Base-by-base conservation (phyloP, 306 rosid genomes). In the Chamaecrista fasciculata region DNA sequence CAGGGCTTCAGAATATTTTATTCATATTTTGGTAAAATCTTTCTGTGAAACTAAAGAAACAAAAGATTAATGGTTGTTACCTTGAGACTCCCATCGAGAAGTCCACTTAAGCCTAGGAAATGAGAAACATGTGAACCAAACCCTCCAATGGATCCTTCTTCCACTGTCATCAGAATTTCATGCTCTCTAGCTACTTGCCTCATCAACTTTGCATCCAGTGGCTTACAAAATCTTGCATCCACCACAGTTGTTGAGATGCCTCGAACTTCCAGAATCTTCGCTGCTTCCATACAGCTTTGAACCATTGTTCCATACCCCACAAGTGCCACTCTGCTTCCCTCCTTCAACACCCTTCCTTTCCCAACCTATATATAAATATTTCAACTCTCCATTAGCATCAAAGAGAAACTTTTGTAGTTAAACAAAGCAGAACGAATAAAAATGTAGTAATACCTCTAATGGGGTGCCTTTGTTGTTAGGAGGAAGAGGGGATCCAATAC, bases 191-290 rank as follows among this genome's bases (percentile, higher is more conserved):
- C 84, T 58, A 83, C 53, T 34, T 56, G 70, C 53, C 69, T 79
- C 44, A 76, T 77, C 78, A 83, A 66, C 49, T 73, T 65, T 29
- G 49, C 67, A 48, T 79, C 87, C 20, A 83, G 67, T 52, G 87
- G 84, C 67, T 83, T 83, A 50, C 84, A 83, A 11, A 83, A 83
- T 39, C 87, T 66, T 8, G 87, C 87, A 73, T 83, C 82, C 1
- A 71, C 87, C 43, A 83, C 87, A 2, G 87, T 83, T 8, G 63
- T 31, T 16, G 74, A 28, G 19, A 76, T 62, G 16, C 72, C 78
- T 14, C 37, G 52, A 76, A 19, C 19, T 69, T 76, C 72, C 8
- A 83, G 78, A 19, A 83, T 66, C 47, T 79, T 34, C 4, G 84
- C 84, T 4, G 87, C 84, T 14, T 57, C 70, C 64, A 79, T 3